These are phyloP conservation scores for Emergomyces pasteurianus DNA, from an alignment of 2,329 filamentous ascomycete species.

Conservation along the genomic window DNA sequence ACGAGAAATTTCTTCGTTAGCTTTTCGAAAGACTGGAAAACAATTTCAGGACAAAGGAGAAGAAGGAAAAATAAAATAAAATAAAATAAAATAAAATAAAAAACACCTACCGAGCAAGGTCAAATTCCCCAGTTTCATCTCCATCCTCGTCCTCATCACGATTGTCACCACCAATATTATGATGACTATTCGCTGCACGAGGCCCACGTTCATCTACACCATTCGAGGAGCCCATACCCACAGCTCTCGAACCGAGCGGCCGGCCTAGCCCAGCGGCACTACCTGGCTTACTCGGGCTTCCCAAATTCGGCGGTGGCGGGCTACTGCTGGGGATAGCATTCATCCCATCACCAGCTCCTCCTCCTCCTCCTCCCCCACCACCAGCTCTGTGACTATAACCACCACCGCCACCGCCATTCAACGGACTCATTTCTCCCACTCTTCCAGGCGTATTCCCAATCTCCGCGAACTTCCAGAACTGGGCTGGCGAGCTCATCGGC, in stretches of 20 bases:
- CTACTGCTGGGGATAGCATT: slow-evolving; percentile 33
- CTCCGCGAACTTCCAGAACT: slow-evolving; percentile 39
- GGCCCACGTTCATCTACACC: not conserved
- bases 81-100: slow-evolving; percentile 1
- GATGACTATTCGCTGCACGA: not conserved
- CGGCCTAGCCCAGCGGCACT: not conserved
- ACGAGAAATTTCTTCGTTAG: not conserved
- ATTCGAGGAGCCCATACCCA: slow-evolving; percentile 12
- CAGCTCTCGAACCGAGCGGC: slow-evolving; percentile 8
- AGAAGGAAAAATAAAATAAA: not conserved
- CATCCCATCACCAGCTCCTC: slow-evolving; percentile 4
- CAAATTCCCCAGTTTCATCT: slow-evolving; percentile 33
- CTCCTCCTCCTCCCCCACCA: not conserved
- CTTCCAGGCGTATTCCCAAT: slow-evolving; percentile 36
- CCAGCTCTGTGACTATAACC: slow-evolving; percentile 10
- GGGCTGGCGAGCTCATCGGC: slow-evolving; percentile 39
- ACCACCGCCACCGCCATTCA: slow-evolving; percentile 25
- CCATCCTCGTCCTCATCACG: slow-evolving; percentile 18
- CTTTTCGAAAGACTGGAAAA: not conserved
- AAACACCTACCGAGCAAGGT: slow-evolving; percentile 32
- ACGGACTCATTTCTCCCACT: slow-evolving; percentile 33
- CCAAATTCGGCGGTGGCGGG: slow-evolving; percentile 35
- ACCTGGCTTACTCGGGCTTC: slow-evolving; percentile 34
- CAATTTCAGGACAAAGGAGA: not conserved
- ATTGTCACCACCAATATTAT: not conserved